Base-by-base conservation (phyloP, 202 grass and related monocot genomes). In the Digitaria exilis region DNA sequence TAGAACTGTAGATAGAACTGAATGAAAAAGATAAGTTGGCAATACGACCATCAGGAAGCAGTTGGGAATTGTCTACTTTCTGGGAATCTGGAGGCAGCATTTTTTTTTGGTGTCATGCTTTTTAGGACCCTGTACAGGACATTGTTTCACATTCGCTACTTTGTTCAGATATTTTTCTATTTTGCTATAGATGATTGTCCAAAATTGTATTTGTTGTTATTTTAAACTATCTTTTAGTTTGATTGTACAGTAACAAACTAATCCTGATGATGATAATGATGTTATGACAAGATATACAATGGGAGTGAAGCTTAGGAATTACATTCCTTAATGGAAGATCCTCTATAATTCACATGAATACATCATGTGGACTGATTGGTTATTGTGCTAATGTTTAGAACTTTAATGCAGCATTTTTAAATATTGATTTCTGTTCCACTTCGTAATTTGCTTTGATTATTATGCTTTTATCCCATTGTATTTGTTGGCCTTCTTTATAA, bases 391-490 rank as follows among this genome's bases (percentile, higher is more conserved):
- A 56, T 57, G 48, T 35, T 86, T 65, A 29, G 22, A 34, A 74
- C 3, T 63, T 22, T 3, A 72, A 49, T 31, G 69, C 9, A 73
- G 37, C 29, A 46, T 22, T 31, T 83, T 32, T 78, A 52, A 31
- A 9, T 21, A 71, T 13, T 52, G 35, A 79, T 79, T 46, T 77
- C 1, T 57, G 30, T 58, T 61, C 24, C 55, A 79, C 32, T 61
- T 48, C 1, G 48, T 42, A n/a, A 9, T 70, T 51, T 84, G 6
- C 10, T 59, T 43, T 74, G 9, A 66, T 30, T 34, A 35, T 45
- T 42, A 55, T 86, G 34, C 62, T 69, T 63, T 65, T 71, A 26
- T 70, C 69, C 64, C 52, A 57, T 64, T 82, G 19, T 76, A 67
- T n/a, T n/a, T 67, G 57, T 28, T 28, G 25, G 28, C 39, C 50